Base-by-base conservation (phyloP, 1,139 yeast species). In the Kodamaea alishanica region DNA sequence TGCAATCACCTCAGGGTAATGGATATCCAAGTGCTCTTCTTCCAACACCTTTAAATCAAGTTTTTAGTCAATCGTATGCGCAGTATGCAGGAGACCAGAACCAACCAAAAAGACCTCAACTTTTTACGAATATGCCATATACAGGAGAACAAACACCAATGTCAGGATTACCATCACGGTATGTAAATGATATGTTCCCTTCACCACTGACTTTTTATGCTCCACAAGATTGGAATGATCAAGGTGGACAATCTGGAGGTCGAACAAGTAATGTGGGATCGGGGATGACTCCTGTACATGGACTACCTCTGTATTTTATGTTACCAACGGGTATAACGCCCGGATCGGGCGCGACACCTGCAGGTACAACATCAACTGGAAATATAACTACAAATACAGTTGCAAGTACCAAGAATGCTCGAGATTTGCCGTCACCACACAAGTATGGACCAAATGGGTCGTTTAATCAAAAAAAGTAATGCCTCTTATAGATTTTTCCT, bases 121-220 rank as follows among this genome's bases (percentile, higher is more conserved):
- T 36, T 39, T 33, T 33, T 51, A 27, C 45, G 48, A 8, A 49
- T 48, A 29, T 34, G 43, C 12, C 40, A 42, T 34, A 36, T 41
- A 9, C 41, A 36, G 77, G 75, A 5, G 77, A 70, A 34, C 79
- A 73, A 37, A 70, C 78, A 0, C 81, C 80, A 2, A 52, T 73
- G 5, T 67, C 74, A 22, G 79, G 74, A 2, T 55, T 76, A 24
- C 78, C 79, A 0, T 67, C 76, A 4, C 61, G 77, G 36, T 75
- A 74, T 42, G 74, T 75, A 30, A 72, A 71, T 42, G 81, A 76
- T 49, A 65, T 76, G 51, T 76, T 76, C 53, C 80, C 80, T 10
- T 73, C 78, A 6, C 81, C 81, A 1, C 67, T 74, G 7, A 75
- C 69, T 39, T 73, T 75, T 45, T 74, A 70, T 39, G 69, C 65